A percentile compares a stretch with the other conserved stretches of the same genome.
These are phyloP conservation scores for Paralagenidium karlingii DNA, from an alignment of 352 stramenopile genomes.

Conservation along the genomic window DNA sequence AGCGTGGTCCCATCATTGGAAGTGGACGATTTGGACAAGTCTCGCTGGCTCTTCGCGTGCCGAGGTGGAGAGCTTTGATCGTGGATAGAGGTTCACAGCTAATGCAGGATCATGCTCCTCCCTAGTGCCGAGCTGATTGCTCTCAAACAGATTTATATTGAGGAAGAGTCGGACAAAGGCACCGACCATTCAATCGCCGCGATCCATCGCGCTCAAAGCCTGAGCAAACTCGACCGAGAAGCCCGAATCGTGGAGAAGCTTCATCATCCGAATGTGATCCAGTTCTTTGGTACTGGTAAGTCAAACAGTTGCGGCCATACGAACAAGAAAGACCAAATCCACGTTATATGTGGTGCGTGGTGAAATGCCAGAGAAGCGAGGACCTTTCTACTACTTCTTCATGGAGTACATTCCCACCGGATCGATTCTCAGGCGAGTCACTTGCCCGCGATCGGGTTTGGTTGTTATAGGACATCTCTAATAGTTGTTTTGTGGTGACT, in stretches of 20 bases:
- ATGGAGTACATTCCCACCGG: conserved; percentile 81
- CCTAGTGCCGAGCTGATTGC: conserved; percentile 70
- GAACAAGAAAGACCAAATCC: background rate
- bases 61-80: conserved; percentile 16
- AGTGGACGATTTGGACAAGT: conserved; percentile 63
- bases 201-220: conserved; percentile 32
- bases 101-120: conserved; percentile 1
- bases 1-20: conserved; percentile 46
- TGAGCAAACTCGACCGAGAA: conserved; percentile 48
- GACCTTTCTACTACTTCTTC: conserved; percentile 54
- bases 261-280: conserved; percentile 47
- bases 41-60: conserved; percentile 45
- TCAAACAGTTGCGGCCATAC: too few relatives aligned
- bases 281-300: conserved; percentile 41
- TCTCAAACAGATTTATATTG: conserved; percentile 81
- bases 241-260: conserved; percentile 26
- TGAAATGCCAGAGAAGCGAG: conserved; percentile 30
- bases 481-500: background rate
- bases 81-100: too few relatives aligned
- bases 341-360: too few relatives aligned
- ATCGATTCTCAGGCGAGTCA: too few relatives aligned
- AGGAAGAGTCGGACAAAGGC: conserved; percentile 56
- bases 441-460: conserved; percentile 42
- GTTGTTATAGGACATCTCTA: background rate
- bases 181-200: conserved; percentile 48